Percentiles rank a stretch among this genome's conserved stretches.
Evolutionary conservation across 140 eudicot genomes (phyloP).

Genomic region (Cichorium intybus): DNA sequence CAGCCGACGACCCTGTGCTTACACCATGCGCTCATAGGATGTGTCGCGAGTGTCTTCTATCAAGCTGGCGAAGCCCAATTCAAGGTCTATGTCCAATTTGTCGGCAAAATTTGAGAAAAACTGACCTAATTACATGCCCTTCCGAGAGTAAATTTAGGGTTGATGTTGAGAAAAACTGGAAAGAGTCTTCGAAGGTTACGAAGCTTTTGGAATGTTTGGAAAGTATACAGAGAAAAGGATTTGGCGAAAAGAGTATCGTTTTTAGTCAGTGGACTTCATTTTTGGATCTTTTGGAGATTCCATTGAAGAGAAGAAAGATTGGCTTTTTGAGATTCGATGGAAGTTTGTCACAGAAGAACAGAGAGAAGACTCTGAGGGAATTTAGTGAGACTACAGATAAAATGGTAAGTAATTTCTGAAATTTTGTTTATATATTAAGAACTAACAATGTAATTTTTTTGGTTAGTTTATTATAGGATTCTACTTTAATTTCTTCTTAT

Average conservation of each 20-base stretch:
- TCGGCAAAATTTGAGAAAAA: conserved; percentile 54
- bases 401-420: conserved; percentile 39
- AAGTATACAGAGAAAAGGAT: conserved; percentile 25
- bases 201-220: conserved; percentile 71
- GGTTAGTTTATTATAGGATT: background rate
- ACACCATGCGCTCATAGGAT: conserved; percentile 87
- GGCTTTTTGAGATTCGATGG: conserved; percentile 85
- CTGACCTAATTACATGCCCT: conserved; percentile 75
- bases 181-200: conserved; percentile 69
- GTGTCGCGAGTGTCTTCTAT: conserved; percentile 84
- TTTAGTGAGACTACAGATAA: conserved; percentile 61
- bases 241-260: conserved; percentile 79
- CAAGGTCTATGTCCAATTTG: conserved; percentile 76
- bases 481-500: no score
- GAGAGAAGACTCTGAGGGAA: conserved; percentile 71
- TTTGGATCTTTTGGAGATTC: conserved; percentile 79
- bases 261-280: conserved; percentile 95
- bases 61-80: conserved; percentile 68
- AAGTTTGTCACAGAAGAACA: conserved; percentile 59
- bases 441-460: no score
- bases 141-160: conserved; percentile 54
- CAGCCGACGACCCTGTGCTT: conserved; percentile 84
- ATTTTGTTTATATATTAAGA: background rate
- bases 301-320: conserved; percentile 48
- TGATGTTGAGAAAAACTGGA: conserved; percentile 77